A percentile compares a stretch with the other conserved stretches of the same genome.
These are phyloP conservation scores for Lactifluus echinatus DNA, from an alignment of 768 basidiomycete genomes.

Conservation along the genomic window DNA sequence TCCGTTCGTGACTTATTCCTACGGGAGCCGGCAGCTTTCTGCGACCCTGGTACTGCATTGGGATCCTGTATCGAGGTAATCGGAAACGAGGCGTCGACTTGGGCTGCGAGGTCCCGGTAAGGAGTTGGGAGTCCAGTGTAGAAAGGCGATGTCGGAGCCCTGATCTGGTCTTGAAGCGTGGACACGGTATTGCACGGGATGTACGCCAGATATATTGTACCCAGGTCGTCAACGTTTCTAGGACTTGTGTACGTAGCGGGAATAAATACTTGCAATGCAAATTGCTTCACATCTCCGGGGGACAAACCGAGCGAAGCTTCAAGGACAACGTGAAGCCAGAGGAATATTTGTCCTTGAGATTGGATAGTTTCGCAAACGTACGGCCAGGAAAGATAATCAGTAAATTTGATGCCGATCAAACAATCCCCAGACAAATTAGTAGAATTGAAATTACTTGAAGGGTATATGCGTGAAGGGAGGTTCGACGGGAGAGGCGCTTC, in stretches of 20 bases:
- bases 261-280: conserved; percentile 61
- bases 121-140: conserved; percentile 41
- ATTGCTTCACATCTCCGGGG: conserved; percentile 34
- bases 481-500: conserved; percentile 42
- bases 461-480: conserved; percentile 54
- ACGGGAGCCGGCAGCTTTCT: conserved; percentile 17
- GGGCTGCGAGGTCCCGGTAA: conserved; percentile 51
- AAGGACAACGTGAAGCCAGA: conserved; percentile 50
- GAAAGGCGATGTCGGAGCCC: conserved; percentile 49
- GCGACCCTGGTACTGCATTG: conserved; percentile 19
- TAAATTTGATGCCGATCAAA: conserved; percentile 60
- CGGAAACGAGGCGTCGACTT: conserved; percentile 62
- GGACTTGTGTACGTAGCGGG: conserved; percentile 47
- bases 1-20: conserved; percentile 53
- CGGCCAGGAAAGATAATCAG: conserved; percentile 50
- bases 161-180: conserved; percentile 56
- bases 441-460: conserved; percentile 25
- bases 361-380: conserved; percentile 52
- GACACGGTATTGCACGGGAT: conserved; percentile 50
- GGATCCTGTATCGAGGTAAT: conserved; percentile 40
- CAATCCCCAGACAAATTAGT: conserved; percentile 32
- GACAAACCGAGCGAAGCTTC: conserved; percentile 36
- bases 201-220: conserved; percentile 65
- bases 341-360: conserved; percentile 71
- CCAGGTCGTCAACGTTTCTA: conserved; percentile 40